phyloP scores from a whole-genome alignment of 129 eudicot species.

The Centrapalus pauciflorus region DNA sequence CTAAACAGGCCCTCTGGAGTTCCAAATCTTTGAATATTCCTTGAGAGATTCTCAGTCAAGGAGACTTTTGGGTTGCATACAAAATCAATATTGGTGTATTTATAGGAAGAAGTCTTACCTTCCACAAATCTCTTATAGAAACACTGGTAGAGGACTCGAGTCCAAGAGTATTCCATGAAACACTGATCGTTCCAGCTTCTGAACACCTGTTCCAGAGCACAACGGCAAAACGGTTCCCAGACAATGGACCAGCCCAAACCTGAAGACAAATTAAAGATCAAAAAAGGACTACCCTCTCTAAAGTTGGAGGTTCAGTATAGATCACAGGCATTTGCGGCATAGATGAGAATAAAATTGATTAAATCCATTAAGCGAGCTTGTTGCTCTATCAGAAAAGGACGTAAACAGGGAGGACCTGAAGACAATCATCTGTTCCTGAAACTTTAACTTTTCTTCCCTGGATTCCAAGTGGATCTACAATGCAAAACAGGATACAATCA shows the following conservation, averaged over 20 bases:
- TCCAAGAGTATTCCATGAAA: constrained; percentile 65
- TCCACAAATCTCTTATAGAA: constrained; percentile 86
- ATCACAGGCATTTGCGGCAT: not conserved
- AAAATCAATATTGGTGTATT: not conserved
- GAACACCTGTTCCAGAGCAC: constrained; percentile 88
- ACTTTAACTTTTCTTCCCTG: constrained; percentile 80
- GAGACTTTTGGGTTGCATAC: not conserved
- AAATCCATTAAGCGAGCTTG: not conserved
- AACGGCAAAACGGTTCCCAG: constrained; percentile 57
- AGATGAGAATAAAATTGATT: not conserved
- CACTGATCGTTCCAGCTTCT: constrained; percentile 44
- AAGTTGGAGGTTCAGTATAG: not conserved
- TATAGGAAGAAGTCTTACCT: constrained; percentile 38
- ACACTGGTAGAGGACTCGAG: constrained; percentile 50
- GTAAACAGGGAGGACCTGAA: constrained; percentile 41
- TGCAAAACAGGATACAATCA: not conserved
- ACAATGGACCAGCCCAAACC: constrained; percentile 96
- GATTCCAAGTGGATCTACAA: constrained; percentile 83
- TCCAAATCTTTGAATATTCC: too few relatives aligned
- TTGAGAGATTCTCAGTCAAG: too few relatives aligned
- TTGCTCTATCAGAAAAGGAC: too few relatives aligned
- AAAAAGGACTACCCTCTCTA: not conserved
- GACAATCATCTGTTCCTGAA: constrained; percentile 64
- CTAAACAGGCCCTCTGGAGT: too few relatives aligned
- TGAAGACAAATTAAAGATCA: constrained; percentile 22